These are phyloP conservation scores for Penicillium alfredii DNA, from an alignment of 495 filamentous ascomycete genomes.

Conservation along the genomic window DNA sequence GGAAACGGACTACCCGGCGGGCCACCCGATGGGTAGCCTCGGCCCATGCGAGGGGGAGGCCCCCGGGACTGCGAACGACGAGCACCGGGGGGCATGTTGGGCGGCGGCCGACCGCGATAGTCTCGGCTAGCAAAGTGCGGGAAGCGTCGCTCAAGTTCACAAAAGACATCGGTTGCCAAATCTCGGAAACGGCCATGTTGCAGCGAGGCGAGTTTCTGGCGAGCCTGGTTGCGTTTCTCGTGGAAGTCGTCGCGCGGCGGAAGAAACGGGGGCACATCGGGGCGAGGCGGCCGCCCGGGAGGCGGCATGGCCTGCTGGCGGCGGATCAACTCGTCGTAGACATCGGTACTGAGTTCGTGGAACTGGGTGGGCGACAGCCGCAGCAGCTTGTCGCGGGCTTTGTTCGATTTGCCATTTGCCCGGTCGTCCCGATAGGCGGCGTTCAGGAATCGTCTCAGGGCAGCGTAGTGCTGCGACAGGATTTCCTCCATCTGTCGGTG, in stretches of 20 bases:
- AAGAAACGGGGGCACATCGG: conserved; percentile 61
- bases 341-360: conserved; percentile 93
- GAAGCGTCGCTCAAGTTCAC: conserved; percentile 85
- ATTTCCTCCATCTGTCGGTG: conserved; percentile 57
- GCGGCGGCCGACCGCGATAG: conserved; percentile 43
- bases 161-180: conserved; percentile 91
- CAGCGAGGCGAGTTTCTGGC: conserved; percentile 86
- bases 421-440: conserved; percentile 68
- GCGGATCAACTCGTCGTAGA: conserved; percentile 90
- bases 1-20: conserved; percentile 37
- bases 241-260: conserved; percentile 83
- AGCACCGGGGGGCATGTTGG: conserved; percentile 38
- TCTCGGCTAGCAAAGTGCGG: conserved; percentile 69
- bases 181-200: conserved; percentile 80
- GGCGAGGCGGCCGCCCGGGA: conserved; percentile 47
- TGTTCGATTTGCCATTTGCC: conserved; percentile 67
- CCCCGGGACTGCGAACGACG: conserved; percentile 40
- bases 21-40: conserved; percentile 39
- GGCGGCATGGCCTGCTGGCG: conserved; percentile 62
- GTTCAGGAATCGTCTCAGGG: conserved; percentile 68
- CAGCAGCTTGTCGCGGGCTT: conserved; percentile 87
- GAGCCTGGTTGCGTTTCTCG: conserved; percentile 92
- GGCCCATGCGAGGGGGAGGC: conserved; percentile 29
- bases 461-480: conserved; percentile 73
- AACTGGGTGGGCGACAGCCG: conserved; percentile 87